Base-by-base conservation (phyloP, 805 yeast genomes). In the Cyberlindnera xylosilytica region DNA sequence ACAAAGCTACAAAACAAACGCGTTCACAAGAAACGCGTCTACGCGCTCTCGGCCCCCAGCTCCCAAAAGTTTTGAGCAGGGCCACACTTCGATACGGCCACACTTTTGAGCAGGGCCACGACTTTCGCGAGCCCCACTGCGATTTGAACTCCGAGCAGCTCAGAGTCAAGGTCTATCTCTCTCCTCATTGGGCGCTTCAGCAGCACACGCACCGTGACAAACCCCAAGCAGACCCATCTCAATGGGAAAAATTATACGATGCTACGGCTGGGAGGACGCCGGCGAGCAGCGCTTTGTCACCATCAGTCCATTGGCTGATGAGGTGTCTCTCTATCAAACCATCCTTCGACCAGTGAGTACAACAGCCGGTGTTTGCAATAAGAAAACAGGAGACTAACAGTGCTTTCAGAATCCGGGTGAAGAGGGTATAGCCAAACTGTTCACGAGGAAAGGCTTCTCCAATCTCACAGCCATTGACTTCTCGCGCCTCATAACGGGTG, bases 261-360 rank as follows among this genome's bases (percentile, higher is more conserved):
- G 60, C 0, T 48, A 51, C 20, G 57, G 56, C 20, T 58, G 62
- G 61, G 61, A 58, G 9, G 49, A 47, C 9, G 45, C 46, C 6
- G 51, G 42, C 1, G 48, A 51, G 8, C 57, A 58, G 44, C 45
- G 49, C 2, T 57, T 54, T 24, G 44, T 58, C 24, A 50, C 61
- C 4, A 56, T 58, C 27, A 83, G 79, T 49, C 93, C 95, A 2
- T 72, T 86, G 22, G 81, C 95, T 3, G 96, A 89, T 58, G 91
- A 84, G 52, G 81, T 87, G 2, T 66, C 83, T 0, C 69, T 86
- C 10, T 83, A 81, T 54, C 76, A 74, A 48, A 79, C 85, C 0
- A 42, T 44, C 17, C 66, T 73, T 48, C 67, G 68, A 24, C 56
- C 58, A 11, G 56, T 41, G 28, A 50, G 56, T 48, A 18, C 7